Evolutionary conservation across 192 early-diverging fungal genomes (phyloP), one percentile per base, ranked within the genome.

Genomic region (Thoreauomyces humboldtii): DNA sequence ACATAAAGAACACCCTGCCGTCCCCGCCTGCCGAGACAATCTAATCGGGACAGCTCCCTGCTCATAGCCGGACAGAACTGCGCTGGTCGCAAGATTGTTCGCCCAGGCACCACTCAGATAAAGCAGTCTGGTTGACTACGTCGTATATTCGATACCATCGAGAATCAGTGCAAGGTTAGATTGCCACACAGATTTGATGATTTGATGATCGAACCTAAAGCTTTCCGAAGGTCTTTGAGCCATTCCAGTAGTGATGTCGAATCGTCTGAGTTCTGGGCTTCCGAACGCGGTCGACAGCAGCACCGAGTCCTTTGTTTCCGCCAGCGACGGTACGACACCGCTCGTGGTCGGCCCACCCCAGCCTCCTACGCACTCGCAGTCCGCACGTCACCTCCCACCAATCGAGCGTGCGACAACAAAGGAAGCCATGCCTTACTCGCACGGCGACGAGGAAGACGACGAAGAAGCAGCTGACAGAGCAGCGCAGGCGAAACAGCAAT

Each of bases 201-300:
- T n/a, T n/a, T n/a, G n/a, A n/a, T n/a, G n/a, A n/a, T n/a, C n/a
- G n/a, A n/a, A n/a, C n/a, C n/a, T n/a, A n/a, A n/a, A n/a, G n/a
- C n/a, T n/a, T n/a, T n/a, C n/a, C n/a, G n/a, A n/a, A n/a, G n/a
- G n/a, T n/a, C n/a, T n/a, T n/a, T n/a, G n/a, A n/a, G n/a, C n/a
- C n/a, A 41, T 41, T n/a, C n/a, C 38, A 41, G n/a, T 12, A 41
- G 38, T 41, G 38, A 56, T 56, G 54, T 56, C 54, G 17, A 24
- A 34, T 7, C 59, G 59, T 46, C 59, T 43, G 5, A 14, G 21
- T 0, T 35, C 6, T 4, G 62, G 43, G 34, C 50, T 38, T 21
- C 59, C 66, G 14, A 68, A 68, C 48, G 57, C 66, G 7, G 36
- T 68, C 33, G 44, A 68, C 56, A 65, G 42, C 56, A 60, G 64